phyloP scores from a whole-genome alignment of 345 rosid genomes.

The Triadica sebifera region DNA sequence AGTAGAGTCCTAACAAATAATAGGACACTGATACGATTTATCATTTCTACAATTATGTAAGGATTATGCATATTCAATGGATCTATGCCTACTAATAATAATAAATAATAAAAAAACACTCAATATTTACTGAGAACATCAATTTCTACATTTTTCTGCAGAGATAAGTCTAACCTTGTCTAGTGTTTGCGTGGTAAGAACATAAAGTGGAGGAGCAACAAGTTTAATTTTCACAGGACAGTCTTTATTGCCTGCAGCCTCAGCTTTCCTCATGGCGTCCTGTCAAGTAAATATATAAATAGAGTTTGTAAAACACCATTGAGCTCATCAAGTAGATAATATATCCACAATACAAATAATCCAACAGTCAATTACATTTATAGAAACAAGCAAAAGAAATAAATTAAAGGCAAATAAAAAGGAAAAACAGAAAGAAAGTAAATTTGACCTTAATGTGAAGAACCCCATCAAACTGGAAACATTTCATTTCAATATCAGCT shows the following conservation, averaged over 20 bases:
- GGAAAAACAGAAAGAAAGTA: background rate
- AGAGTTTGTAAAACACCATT: background rate
- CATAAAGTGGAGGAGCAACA: slow-evolving; percentile 97
- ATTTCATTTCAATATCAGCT: slow-evolving; percentile 94
- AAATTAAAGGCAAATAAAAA: background rate
- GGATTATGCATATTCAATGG: no score
- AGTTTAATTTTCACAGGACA: slow-evolving; percentile 95
- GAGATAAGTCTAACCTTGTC: slow-evolving; percentile 63
- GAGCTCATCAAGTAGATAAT: background rate
- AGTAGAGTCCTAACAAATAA: background rate
- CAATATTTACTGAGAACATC: background rate
- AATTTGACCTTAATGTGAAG: slow-evolving; percentile 82
- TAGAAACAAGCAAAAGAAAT: background rate
- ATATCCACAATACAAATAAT: background rate
- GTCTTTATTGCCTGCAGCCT: slow-evolving; percentile 81
- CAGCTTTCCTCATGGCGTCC: slow-evolving; percentile 98
- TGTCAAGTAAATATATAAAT: slow-evolving; percentile 31
- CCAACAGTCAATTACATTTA: no score
- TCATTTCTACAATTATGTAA: no score
- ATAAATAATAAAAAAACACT: background rate
- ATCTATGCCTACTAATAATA: background rate
- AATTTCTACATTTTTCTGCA: background rate
- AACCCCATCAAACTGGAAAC: slow-evolving; percentile 98
- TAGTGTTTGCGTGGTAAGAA: slow-evolving; percentile 94
- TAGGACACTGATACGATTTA: background rate